Conservation (phyloP, 768 basidiomycete genomes). For the Tremella mesenterica region DNA sequence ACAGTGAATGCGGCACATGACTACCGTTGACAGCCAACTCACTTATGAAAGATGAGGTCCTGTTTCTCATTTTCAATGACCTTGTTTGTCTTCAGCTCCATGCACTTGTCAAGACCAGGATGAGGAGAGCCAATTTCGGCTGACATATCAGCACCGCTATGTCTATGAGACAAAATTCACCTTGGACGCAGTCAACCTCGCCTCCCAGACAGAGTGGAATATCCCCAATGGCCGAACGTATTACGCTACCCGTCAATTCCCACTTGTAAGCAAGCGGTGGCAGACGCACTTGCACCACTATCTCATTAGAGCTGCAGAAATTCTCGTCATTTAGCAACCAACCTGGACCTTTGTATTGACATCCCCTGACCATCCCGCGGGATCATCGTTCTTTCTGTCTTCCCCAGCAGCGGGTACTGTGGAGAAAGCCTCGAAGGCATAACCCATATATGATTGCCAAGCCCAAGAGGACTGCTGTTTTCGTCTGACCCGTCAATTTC, state of each 20-base stretch:
- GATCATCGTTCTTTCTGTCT: slow-evolving; percentile 4
- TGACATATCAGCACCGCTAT: slow-evolving; percentile 5
- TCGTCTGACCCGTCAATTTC: slow-evolving; percentile 1
- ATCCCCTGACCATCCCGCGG: slow-evolving; percentile 39
- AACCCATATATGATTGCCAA: slow-evolving; percentile 38
- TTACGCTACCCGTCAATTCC: slow-evolving; percentile 26
- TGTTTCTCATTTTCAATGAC: slow-evolving; percentile 35
- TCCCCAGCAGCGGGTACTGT: slow-evolving; percentile 13
- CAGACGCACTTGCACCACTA: slow-evolving; percentile 42
- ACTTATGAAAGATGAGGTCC: slow-evolving; percentile 41
- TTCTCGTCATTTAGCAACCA: too few species aligned
- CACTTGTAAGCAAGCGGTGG: neutral
- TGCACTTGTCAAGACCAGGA: slow-evolving; percentile 28
- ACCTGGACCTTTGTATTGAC: slow-evolving; percentile 44
- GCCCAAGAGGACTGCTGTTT: slow-evolving; percentile 30
- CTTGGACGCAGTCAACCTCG: slow-evolving; percentile 44
- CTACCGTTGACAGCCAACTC: neutral
- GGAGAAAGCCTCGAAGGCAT: slow-evolving; percentile 43
- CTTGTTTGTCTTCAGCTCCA: slow-evolving; percentile 45
- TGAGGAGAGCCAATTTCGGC: slow-evolving; percentile 22
- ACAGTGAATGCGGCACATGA: slow-evolving; percentile 3
- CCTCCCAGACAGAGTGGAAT: slow-evolving; percentile 42
- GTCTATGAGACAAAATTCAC: slow-evolving; percentile 14
- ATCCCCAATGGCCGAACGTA: slow-evolving; percentile 39
- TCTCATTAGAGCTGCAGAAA: neutral